Base-by-base conservation (phyloP, 768 basidiomycete genomes). In the Mycena olivaceomarginata region DNA sequence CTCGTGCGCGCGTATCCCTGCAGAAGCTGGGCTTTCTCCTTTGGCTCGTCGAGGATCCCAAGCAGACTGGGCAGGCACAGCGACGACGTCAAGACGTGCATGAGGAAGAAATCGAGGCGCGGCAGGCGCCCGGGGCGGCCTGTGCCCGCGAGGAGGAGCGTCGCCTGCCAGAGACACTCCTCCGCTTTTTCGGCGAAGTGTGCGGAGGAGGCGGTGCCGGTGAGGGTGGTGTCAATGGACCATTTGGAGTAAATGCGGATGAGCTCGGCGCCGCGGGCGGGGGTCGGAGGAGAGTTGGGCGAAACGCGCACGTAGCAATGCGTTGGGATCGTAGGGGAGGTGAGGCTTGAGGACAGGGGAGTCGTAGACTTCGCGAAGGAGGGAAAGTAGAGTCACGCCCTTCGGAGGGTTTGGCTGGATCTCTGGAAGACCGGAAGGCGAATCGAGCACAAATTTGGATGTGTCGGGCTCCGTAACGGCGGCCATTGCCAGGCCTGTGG, bases 321-420 rank as follows among this genome's bases (percentile, higher is more conserved):
- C 46, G 37, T 91, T 79, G 6, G 89, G 88, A 70, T 92, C 87
- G 81, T 93, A 93, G 0, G 91, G 90, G 81, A 90, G 85, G 10
- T 86, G 84, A 4, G 93, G 92, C 11, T 84, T 84, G 75, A 94
- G 86, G 48, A 84, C 79, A 2, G 87, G 82, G 5, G 91, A 90
- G 70, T 89, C 89, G 82, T 92, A 92, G 4, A 90, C 83, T 73
- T 91, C 84, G 25, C 87, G 86, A 0, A 94, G 81, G 45, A 93
- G 85, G 67, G 89, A 88, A 39, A 93, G 84, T 11, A 93, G 86
- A 0, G 91, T 86, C 1, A 85, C 82, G 3, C 86, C 86, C 20
- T 82, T 69, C 31, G 71, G 20, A 1, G 75, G 45, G 1, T 40
- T 59, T 11, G 31, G 7, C 37, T 10, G 11, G 18, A 67, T 60